Evolutionary conservation across 2,329 filamentous ascomycete species (phyloP), one percentile per base, ranked within the genome.

Genomic region (Fusarium xylarioides): DNA sequence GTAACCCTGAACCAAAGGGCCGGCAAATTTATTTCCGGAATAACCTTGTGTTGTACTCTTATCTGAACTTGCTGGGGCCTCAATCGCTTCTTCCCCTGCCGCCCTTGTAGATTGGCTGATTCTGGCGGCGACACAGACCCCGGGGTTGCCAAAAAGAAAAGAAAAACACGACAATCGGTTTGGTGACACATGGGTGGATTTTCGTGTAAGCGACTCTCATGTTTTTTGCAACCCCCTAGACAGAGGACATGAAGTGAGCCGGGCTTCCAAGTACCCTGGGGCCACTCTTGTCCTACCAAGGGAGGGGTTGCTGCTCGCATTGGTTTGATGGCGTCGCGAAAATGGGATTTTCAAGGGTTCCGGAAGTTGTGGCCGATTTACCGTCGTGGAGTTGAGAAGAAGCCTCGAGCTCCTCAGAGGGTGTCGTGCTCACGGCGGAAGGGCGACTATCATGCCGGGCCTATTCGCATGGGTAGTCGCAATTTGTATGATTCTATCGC

Each of bases 21-120:
- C 46, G 46, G 59, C 42, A 21, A 56, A 32, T 70, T 35, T 23
- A 53, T 50, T 70, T 46, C 52, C 52, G 32, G 9, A 7, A 32
- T 16, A n/a, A 30, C 15, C 18, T 30, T 23, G 32, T 42, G 23
- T 32, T 30, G 23, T 28, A 30, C 38, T 44, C 40, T 58, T 47
- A n/a, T 69, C 65, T 40, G 34, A 21, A 38, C 54, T 65, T 19
- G n/a, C 26, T 46, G n/a, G 43, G 26, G 47, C 35, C 63, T 19
- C 30, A 11, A 49, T 58, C 50, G 52, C 58, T 54, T 57, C 52
- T 53, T 70, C 56, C 56, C 35, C n/a, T 46, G 30, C 42, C 35
- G 61, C 35, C 59, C 66, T 53, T 49, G 58, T 47, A 65, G 49
- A 37, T 69, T 37, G 44, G n/a, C 59, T 49, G 52, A 65, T 53